phyloP scores from a whole-genome alignment of 176 grass and related monocot species.

The Poa pratensis region DNA sequence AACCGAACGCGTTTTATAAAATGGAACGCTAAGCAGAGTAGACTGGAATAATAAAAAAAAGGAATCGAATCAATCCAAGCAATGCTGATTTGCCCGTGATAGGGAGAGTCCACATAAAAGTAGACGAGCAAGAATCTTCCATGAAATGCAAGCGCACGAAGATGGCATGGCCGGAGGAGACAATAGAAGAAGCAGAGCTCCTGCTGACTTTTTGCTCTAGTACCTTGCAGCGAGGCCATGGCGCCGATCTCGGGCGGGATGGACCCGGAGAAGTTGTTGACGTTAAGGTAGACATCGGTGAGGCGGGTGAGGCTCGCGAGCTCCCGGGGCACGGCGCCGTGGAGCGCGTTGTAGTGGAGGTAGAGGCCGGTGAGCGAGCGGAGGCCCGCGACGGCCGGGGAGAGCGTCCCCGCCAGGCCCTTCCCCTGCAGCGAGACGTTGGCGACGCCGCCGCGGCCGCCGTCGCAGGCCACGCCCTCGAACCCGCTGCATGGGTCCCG shows the following conservation, averaged over 20 bases:
- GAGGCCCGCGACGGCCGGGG: slow-evolving; percentile 69
- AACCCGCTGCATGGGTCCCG: slow-evolving; percentile 75
- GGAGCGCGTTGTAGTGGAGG: slow-evolving; percentile 89
- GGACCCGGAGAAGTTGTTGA: slow-evolving; percentile 74
- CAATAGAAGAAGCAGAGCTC: not conserved
- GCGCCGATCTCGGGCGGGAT: slow-evolving; percentile 71
- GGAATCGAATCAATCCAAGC: slow-evolving; percentile 15
- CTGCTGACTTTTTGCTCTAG: not conserved
- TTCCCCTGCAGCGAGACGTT: slow-evolving; percentile 95
- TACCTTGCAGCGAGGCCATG: slow-evolving; percentile 87
- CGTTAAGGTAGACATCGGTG: slow-evolving; percentile 86
- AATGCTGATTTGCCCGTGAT: not conserved
- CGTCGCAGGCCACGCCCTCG: slow-evolving; percentile 85
- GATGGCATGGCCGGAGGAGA: not conserved
- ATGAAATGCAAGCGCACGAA: not conserved
- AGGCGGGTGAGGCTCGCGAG: slow-evolving; percentile 55
- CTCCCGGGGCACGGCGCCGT: slow-evolving; percentile 63
- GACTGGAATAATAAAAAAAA: not conserved
- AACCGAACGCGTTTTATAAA: not conserved
- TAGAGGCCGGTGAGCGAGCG: slow-evolving; percentile 74
- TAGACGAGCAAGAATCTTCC: slow-evolving; percentile 40
- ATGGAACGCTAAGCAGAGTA: not conserved
- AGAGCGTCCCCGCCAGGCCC: slow-evolving; percentile 72
- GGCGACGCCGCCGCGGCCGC: slow-evolving; percentile 71
- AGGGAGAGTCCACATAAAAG: slow-evolving; percentile 45